phyloP scores from a whole-genome alignment of 2,329 filamentous ascomycete genomes.

The Alternaria gaisen region DNA sequence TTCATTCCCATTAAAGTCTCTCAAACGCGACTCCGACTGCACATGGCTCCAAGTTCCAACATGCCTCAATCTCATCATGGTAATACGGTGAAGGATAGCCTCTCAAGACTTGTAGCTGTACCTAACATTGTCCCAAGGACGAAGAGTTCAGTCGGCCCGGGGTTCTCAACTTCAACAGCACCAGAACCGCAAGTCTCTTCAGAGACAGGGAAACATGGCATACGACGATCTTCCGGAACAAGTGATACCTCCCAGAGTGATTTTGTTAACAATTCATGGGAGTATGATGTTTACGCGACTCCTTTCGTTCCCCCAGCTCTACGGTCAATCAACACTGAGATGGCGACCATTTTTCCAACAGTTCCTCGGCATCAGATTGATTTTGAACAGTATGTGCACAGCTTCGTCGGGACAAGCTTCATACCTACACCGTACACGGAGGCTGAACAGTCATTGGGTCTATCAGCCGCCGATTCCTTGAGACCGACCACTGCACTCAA shows the following conservation, averaged over 20 bases:
- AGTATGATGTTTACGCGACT: conserved; percentile 35
- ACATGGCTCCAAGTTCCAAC: neutral
- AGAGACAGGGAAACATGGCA: neutral
- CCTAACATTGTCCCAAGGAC: conserved; percentile 4
- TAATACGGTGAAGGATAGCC: neutral
- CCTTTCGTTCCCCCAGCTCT: conserved; percentile 29
- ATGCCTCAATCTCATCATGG: neutral
- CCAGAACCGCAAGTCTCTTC: neutral
- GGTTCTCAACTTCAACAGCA: neutral
- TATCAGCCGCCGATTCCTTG: neutral
- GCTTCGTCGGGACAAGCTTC: conserved; percentile 34
- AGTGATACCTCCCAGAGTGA: neutral
- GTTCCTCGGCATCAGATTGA: conserved; percentile 24
- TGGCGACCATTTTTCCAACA: conserved; percentile 12
- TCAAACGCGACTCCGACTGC: neutral
- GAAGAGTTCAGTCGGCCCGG: neutral
- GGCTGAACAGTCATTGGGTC: neutral
- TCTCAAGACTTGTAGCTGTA: conserved; percentile 14
- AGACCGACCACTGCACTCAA: conserved; percentile 1
- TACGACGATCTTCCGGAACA: neutral
- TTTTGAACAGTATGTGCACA: conserved; percentile 22
- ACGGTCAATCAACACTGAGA: conserved; percentile 28
- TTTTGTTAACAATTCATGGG: neutral
- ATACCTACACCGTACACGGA: conserved; percentile 3
- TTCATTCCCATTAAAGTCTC: neutral